Percentiles rank a stretch among this genome's conserved stretches.
phyloP scores from a whole-genome alignment of 2,329 filamentous ascomycete species.

The Penicillium sp. region DNA sequence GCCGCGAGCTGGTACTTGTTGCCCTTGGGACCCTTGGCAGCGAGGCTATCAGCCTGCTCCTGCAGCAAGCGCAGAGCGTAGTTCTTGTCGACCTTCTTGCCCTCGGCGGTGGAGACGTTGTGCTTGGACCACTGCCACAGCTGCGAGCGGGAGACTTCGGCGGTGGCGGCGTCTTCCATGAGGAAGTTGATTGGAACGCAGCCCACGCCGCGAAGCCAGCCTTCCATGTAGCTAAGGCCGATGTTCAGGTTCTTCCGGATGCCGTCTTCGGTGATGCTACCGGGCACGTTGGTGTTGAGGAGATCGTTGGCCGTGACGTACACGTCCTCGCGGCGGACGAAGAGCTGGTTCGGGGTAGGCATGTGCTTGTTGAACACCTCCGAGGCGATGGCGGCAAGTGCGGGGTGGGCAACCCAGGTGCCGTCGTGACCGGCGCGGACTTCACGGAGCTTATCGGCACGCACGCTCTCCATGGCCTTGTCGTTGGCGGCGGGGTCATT shows the following conservation, averaged over 20 bases:
- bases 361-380: constrained; percentile 98
- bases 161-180: constrained; percentile 98
- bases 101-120: constrained; percentile 73
- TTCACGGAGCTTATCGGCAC: constrained; percentile 94
- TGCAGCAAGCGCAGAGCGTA: constrained; percentile 84
- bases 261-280: constrained; percentile 85
- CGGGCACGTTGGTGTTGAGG: constrained; percentile 96
- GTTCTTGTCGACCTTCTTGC: constrained; percentile 88
- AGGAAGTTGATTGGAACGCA: constrained; percentile 97
- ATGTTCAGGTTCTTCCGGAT: constrained; percentile 98
- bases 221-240: constrained; percentile 96
- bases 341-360: constrained; percentile 97
- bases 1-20: constrained; percentile 91
- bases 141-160: constrained; percentile 90
- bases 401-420: constrained; percentile 97
- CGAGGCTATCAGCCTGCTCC: constrained; percentile 77
- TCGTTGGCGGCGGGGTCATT: constrained; percentile 88
- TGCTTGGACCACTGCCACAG: constrained; percentile 93
- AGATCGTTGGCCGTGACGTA: constrained; percentile 82
- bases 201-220: constrained; percentile 90
- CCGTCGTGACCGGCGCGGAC: constrained; percentile 93
- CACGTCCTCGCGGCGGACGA: constrained; percentile 85
- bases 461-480: constrained; percentile 87
- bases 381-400: constrained; percentile 79
- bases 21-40: constrained; percentile 72